Evolutionary conservation across 78 protist genomes (phyloP).

Genomic region (Dictyostelium capitatum): DNA sequence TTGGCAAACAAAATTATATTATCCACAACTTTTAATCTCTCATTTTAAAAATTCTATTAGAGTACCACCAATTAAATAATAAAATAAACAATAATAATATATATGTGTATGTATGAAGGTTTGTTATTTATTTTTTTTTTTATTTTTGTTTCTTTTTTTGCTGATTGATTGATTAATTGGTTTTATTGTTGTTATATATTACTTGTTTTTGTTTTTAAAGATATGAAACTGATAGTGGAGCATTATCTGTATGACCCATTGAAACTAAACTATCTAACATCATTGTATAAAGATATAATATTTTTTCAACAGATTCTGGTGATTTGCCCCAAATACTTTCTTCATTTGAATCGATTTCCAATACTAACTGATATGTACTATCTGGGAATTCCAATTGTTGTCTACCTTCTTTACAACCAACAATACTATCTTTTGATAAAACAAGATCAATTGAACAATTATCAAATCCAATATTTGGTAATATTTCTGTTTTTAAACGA

Average conservation of each 20-base stretch:
- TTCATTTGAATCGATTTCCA: constrained; percentile 41
- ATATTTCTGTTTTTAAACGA: not conserved
- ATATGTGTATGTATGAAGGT: not conserved
- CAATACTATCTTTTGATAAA: constrained; percentile 22
- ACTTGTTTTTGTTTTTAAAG: constrained; percentile 1
- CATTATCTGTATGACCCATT: constrained; percentile 24
- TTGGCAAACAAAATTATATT: constrained; percentile 27
- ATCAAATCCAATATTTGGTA: constrained; percentile 51
- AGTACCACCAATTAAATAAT: not conserved
- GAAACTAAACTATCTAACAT: constrained; percentile 64
- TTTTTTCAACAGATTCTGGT: constrained; percentile 68
- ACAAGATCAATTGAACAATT: constrained; percentile 31
- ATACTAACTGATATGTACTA: constrained; percentile 38
- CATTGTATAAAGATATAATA: constrained; percentile 60
- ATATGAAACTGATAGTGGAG: constrained; percentile 40
- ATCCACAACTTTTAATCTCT: not conserved
- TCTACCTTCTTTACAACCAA: constrained; percentile 43
- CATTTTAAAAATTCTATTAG: not conserved
- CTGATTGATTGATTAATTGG: no score
- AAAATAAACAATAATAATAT: not conserved
- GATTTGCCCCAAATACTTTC: constrained; percentile 37
- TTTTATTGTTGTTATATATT: not conserved
- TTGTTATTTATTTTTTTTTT: not conserved
- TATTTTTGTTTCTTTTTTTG: not conserved
- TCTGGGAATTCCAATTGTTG: constrained; percentile 61